phyloP scores from a whole-genome alignment of 306 rosid species.

The Vigna reflexopilosa region DNA sequence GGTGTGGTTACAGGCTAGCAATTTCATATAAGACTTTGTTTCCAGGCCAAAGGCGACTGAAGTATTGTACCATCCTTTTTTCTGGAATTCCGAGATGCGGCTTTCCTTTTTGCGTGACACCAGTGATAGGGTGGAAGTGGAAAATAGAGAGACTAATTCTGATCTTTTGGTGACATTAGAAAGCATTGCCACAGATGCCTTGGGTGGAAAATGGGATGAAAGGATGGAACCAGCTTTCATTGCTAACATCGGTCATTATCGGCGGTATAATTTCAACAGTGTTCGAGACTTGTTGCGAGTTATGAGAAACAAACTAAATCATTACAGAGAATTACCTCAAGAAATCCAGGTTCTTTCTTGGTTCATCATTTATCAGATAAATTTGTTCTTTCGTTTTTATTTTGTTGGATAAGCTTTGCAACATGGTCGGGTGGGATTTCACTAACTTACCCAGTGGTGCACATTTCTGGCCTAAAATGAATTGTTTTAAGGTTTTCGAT shows the following conservation, averaged over 20 bases:
- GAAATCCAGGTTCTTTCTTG: constrained; percentile 74
- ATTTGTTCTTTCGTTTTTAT: constrained; percentile 4
- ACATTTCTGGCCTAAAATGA: too few relatives aligned
- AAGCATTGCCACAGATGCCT: constrained; percentile 58
- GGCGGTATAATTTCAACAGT: constrained; percentile 78
- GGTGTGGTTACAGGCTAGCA: constrained; percentile 2
- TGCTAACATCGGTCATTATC: constrained; percentile 66
- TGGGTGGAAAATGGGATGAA: constrained; percentile 79
- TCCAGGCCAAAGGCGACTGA: constrained; percentile 81
- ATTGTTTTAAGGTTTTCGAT: too few relatives aligned
- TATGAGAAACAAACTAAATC: constrained; percentile 86
- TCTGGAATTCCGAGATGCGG: constrained; percentile 79
- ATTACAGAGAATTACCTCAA: constrained; percentile 77
- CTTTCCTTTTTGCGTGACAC: constrained; percentile 83
- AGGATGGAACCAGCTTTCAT: constrained; percentile 73
- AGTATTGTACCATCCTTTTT: constrained; percentile 83
- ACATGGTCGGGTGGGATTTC: background rate
- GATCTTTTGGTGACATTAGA: constrained; percentile 66
- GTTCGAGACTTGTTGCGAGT: constrained; percentile 84
- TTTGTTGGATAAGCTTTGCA: constrained; percentile 11
- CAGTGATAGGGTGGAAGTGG: constrained; percentile 85
- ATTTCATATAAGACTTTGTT: constrained; percentile 39
- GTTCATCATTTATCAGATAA: constrained; percentile 7
- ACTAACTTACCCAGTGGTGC: background rate
- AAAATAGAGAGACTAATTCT: constrained; percentile 64